A percentile compares a stretch with the other conserved stretches of the same genome.
Conservation (phyloP, 306 rosid genomes). For the Macrotyloma uniflorum region DNA sequence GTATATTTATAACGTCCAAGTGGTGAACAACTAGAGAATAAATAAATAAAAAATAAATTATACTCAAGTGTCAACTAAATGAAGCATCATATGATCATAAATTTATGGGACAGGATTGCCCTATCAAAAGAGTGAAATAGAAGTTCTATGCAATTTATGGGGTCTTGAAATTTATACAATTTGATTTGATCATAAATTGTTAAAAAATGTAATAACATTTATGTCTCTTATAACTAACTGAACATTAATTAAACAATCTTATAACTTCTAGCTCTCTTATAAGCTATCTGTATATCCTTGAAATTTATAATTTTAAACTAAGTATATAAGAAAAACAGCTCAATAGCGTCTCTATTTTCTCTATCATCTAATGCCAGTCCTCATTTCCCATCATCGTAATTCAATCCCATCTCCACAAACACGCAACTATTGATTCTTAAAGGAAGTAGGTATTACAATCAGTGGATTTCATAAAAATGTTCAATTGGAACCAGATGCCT, state of each 20-base stretch:
- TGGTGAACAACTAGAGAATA: not conserved
- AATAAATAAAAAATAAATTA: not conserved
- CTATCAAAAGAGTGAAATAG: slow-evolving; percentile 14
- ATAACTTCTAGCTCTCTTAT: slow-evolving; percentile 1
- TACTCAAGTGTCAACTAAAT: not conserved
- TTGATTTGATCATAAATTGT: not conserved
- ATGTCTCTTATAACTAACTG: not conserved
- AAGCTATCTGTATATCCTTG: slow-evolving; percentile 1
- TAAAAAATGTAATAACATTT: no score
- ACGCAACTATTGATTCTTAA: not conserved
- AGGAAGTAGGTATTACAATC: not conserved
- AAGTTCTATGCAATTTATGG: slow-evolving; percentile 5
- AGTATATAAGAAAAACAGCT: not conserved
- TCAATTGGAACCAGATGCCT: not conserved
- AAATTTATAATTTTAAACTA: not conserved
- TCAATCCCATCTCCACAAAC: not conserved
- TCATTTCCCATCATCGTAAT: not conserved
- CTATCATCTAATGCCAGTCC: not conserved
- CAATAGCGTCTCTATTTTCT: not conserved
- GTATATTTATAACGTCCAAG: not conserved
- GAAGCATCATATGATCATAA: not conserved
- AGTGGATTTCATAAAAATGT: slow-evolving; percentile 14
- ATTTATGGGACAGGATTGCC: not conserved
- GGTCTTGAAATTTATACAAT: slow-evolving; percentile 6
- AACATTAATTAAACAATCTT: not conserved